These are phyloP conservation scores for Choanephora cucurbitarum DNA, from an alignment of 371 early-diverging fungal genomes.

Conservation along the genomic window DNA sequence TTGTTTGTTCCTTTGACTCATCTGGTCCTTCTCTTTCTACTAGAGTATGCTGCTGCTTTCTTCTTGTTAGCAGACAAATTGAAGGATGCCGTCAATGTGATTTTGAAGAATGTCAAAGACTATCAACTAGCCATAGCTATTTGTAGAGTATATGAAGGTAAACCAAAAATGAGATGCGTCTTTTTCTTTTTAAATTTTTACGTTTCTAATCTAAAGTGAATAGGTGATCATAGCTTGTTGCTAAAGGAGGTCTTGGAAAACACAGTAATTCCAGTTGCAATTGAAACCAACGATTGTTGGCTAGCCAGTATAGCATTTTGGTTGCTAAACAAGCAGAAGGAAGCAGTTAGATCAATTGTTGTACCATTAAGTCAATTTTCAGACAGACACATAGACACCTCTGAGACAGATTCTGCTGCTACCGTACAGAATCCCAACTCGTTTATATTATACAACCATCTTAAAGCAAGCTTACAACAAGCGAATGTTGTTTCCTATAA, in stretches of 20 bases:
- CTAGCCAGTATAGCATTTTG: slow-evolving; percentile 67
- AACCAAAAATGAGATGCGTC: not conserved
- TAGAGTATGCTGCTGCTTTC: slow-evolving; percentile 93
- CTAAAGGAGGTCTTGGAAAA: slow-evolving; percentile 57
- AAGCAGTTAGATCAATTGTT: slow-evolving; percentile 67
- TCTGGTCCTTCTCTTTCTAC: not conserved
- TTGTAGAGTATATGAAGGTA: slow-evolving; percentile 88
- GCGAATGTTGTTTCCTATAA: slow-evolving; percentile 22
- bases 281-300: slow-evolving; percentile 71
- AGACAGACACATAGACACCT: slow-evolving; percentile 2
- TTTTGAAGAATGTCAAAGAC: slow-evolving; percentile 88
- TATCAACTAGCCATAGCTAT: slow-evolving; percentile 89
- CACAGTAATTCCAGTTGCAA: slow-evolving; percentile 46
- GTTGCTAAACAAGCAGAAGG: slow-evolving; percentile 61
- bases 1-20: slow-evolving; percentile 1
- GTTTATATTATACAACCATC: slow-evolving; percentile 72
- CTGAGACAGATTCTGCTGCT: slow-evolving; percentile 23
- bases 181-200: not conserved
- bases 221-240: slow-evolving; percentile 66
- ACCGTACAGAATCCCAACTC: slow-evolving; percentile 71
- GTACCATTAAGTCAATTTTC: slow-evolving; percentile 36
- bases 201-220: not conserved
- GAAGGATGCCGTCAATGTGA: slow-evolving; percentile 90
- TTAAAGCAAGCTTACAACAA: slow-evolving; percentile 48
- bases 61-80: slow-evolving; percentile 88